phyloP scores from a whole-genome alignment of 345 rosid genomes.

The Barbarea vulgaris region DNA sequence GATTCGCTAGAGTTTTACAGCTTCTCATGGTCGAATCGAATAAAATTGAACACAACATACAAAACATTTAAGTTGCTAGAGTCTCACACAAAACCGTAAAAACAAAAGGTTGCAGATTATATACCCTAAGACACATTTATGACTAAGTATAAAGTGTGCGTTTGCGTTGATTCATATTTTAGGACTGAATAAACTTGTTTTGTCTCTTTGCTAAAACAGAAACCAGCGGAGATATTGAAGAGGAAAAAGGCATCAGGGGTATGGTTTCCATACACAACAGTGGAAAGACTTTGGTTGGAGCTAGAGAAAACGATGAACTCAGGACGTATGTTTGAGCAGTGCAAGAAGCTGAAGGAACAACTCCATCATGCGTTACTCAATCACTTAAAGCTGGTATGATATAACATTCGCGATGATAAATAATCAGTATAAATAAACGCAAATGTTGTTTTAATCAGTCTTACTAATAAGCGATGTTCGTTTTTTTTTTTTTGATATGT shows the following conservation, averaged over 20 bases:
- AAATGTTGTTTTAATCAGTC: background rate
- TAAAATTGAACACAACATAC: background rate
- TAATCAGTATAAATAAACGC: background rate
- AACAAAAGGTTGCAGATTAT: constrained; percentile 5
- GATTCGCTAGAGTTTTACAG: background rate
- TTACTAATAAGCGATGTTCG: background rate
- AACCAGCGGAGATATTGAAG: constrained; percentile 66
- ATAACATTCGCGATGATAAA: constrained; percentile 13
- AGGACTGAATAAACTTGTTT: background rate
- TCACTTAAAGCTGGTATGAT: constrained; percentile 87
- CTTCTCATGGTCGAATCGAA: constrained; percentile 6
- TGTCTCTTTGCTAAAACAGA: constrained; percentile 47
- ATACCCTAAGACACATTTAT: background rate
- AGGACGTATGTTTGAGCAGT: constrained; percentile 75
- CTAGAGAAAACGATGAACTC: constrained; percentile 60
- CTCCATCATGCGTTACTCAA: constrained; percentile 64
- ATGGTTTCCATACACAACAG: constrained; percentile 83
- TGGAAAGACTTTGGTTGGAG: constrained; percentile 79
- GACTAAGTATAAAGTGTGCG: background rate
- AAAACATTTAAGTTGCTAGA: constrained; percentile 3
- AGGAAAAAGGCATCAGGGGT: constrained; percentile 71
- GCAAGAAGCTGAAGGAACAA: constrained; percentile 66
- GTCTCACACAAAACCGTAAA: constrained; percentile 11
- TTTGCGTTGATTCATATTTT: constrained; percentile 1
- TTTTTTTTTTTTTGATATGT: constrained; percentile 21